Evolutionary conservation across 495 filamentous ascomycete genomes (phyloP).

Genomic region (Aspergillus heteromorphus): DNA sequence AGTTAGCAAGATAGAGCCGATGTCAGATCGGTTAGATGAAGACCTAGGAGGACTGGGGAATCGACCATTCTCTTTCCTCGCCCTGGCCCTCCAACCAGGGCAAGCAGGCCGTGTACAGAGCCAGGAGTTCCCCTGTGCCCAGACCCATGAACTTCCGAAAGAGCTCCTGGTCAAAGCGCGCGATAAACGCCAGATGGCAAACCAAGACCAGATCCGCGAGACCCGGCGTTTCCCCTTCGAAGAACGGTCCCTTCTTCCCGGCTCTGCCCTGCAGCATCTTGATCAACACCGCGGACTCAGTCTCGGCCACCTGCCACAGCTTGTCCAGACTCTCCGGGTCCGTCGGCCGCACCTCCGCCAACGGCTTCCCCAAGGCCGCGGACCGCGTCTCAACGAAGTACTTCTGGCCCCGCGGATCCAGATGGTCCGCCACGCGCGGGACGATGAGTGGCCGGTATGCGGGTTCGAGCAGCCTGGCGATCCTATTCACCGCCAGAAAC

Average conservation of each 20-base stretch:
- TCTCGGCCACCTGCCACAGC: slow-evolving; percentile 16
- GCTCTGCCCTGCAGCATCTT: slow-evolving; percentile 22
- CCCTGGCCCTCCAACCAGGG: slow-evolving; percentile 31
- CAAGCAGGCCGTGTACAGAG: slow-evolving; percentile 23
- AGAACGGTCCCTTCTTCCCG: slow-evolving; percentile 24
- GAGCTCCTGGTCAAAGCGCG: slow-evolving; percentile 16
- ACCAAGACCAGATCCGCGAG: slow-evolving; percentile 24
- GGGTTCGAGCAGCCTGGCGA: neutral
- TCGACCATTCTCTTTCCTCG: slow-evolving; percentile 30
- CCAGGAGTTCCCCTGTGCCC: slow-evolving; percentile 20
- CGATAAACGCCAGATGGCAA: slow-evolving; percentile 17
- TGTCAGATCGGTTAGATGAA: no score
- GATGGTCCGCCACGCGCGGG: slow-evolving; percentile 16
- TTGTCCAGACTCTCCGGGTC: slow-evolving; percentile 10
- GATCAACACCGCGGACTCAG: slow-evolving; percentile 9
- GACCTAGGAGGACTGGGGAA: no score
- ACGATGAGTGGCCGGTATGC: slow-evolving; percentile 10
- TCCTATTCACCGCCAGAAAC: slow-evolving; percentile 11
- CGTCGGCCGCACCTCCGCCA: slow-evolving; percentile 8
- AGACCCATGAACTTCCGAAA: slow-evolving; percentile 18
- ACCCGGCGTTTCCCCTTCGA: slow-evolving; percentile 25
- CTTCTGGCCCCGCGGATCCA: slow-evolving; percentile 25
- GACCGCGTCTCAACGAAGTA: slow-evolving; percentile 27
- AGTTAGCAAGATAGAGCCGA: no score
- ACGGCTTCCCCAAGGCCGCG: slow-evolving; percentile 23